Conservation (phyloP, 179 eudicot species). For the Beta lomatogona region DNA sequence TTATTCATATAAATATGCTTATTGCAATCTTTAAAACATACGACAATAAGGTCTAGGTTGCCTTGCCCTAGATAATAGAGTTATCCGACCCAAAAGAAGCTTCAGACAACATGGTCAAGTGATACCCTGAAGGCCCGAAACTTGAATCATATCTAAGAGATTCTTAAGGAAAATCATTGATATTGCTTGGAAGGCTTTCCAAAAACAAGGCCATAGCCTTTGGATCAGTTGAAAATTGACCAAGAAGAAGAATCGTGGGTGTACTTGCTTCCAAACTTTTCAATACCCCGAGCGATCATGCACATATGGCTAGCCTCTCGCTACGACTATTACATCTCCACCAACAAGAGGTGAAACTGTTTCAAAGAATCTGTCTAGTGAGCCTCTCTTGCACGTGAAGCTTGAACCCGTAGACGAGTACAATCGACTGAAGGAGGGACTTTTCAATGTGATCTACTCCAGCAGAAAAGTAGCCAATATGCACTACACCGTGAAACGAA, state of each 20-base stretch:
- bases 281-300: slow-evolving; percentile 90
- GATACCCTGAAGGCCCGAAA: too few species aligned
- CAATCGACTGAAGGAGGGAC: slow-evolving; percentile 64
- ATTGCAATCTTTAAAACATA: background rate
- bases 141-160: slow-evolving; percentile 12
- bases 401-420: slow-evolving; percentile 81
- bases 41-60: background rate
- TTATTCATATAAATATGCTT: background rate
- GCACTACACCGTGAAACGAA: slow-evolving; percentile 93
- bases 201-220: slow-evolving; percentile 60
- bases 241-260: slow-evolving; percentile 78
- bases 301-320: slow-evolving; percentile 92
- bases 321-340: slow-evolving; percentile 83
- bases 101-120: background rate
- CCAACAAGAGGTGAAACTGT: slow-evolving; percentile 67
- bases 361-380: slow-evolving; percentile 86
- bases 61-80: background rate
- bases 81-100: background rate
- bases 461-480: slow-evolving; percentile 58
- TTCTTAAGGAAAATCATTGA: slow-evolving; percentile 11
- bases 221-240: slow-evolving; percentile 74
- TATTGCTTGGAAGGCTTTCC: slow-evolving; percentile 53
- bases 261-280: slow-evolving; percentile 89
- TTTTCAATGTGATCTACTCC: slow-evolving; percentile 43
- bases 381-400: slow-evolving; percentile 97